Evolutionary conservation across 441 rosid species (phyloP).

Genomic region (Geranium incanum): DNA sequence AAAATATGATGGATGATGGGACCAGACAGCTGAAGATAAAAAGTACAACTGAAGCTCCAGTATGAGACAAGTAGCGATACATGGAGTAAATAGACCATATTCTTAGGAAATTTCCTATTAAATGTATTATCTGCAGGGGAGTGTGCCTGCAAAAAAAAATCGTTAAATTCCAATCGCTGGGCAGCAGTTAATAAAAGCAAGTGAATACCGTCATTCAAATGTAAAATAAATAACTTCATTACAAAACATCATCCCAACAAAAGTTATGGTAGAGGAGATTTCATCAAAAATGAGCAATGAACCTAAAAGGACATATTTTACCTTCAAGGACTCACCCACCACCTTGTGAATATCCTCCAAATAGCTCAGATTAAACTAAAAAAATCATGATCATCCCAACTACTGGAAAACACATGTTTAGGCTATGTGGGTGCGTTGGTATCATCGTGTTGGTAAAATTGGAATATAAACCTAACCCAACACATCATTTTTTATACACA

Average conservation of each 20-base stretch:
- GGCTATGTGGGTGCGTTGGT: not conserved
- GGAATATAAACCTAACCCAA: not conserved
- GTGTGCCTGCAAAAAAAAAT: slow-evolving; percentile 44
- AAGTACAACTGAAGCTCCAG: slow-evolving; percentile 75
- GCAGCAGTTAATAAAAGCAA: not conserved
- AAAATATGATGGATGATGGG: slow-evolving; percentile 61
- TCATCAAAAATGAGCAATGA: not conserved
- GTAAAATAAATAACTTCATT: not conserved
- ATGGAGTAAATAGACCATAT: slow-evolving; percentile 94
- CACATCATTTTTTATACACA: not conserved
- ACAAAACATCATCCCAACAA: not conserved
- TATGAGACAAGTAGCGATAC: slow-evolving; percentile 65
- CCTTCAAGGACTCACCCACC: not conserved
- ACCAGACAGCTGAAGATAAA: slow-evolving; percentile 78
- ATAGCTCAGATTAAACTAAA: not conserved
- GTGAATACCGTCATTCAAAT: not conserved
- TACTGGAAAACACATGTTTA: not conserved
- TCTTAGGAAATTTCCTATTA: slow-evolving; percentile 65
- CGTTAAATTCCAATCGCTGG: not conserved
- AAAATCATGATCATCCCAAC: not conserved
- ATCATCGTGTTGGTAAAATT: not conserved
- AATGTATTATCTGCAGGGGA: slow-evolving; percentile 74
- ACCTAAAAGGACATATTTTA: not conserved
- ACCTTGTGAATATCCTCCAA: not conserved
- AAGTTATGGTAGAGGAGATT: not conserved